Evolutionary conservation across 2,329 filamentous ascomycete species (phyloP).

Genomic region (Pseudophaeomoniella oleicola): DNA sequence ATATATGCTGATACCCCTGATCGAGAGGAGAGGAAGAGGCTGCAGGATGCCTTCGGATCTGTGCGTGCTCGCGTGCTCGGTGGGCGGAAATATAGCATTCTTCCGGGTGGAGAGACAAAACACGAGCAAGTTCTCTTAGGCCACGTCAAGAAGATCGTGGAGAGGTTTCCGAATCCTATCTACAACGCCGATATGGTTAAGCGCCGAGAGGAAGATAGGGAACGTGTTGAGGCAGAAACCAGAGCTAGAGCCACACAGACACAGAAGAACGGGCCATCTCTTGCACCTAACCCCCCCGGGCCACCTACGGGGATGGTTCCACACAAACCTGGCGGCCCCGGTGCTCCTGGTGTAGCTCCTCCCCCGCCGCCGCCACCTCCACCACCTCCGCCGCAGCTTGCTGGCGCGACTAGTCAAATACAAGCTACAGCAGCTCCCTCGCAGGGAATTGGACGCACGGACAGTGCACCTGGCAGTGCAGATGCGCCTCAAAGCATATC

Average conservation of each 20-base stretch:
- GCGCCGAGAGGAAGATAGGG: neutral
- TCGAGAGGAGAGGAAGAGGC: neutral
- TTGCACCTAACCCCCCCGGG: neutral
- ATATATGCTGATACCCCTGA: neutral
- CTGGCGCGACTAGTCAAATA: too few relatives aligned
- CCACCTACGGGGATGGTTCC: too few relatives aligned
- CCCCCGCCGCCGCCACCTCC: neutral
- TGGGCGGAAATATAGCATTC: neutral
- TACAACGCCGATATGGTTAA: neutral
- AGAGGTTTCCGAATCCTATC: neutral
- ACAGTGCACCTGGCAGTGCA: too few relatives aligned
- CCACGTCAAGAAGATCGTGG: neutral
- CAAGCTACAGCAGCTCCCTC: too few relatives aligned
- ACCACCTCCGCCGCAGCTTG: too few relatives aligned
- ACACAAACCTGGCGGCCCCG: too few relatives aligned
- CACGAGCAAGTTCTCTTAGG: neutral
- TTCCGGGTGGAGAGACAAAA: neutral
- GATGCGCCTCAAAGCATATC: too few relatives aligned
- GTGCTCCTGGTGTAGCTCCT: neutral
- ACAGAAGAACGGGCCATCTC: neutral
- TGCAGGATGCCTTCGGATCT: neutral
- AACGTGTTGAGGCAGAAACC: neutral
- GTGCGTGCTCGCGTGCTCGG: neutral
- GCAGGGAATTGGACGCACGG: too few relatives aligned
- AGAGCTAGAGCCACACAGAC: neutral